Conservation (phyloP, 768 basidiomycete species). For the Erythrobasidium yunnanense region DNA sequence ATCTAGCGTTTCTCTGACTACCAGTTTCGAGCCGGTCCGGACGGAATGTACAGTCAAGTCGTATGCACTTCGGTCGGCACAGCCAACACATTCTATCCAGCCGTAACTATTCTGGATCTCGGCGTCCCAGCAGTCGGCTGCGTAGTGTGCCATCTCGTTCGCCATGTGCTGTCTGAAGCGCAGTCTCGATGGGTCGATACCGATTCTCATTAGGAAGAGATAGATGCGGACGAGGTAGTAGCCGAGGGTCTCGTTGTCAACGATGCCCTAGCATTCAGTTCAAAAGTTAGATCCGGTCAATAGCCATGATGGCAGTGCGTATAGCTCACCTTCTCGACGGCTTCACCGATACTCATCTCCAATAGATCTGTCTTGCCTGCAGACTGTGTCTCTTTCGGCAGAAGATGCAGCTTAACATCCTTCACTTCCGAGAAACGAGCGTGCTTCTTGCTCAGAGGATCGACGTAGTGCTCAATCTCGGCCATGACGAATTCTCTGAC, state of each 20-base stretch:
- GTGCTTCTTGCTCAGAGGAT: slow-evolving; percentile 83
- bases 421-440: slow-evolving; percentile 69
- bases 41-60: slow-evolving; percentile 81
- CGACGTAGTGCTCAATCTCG: slow-evolving; percentile 97
- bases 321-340: slow-evolving; percentile 53
- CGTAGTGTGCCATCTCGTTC: slow-evolving; percentile 99
- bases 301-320: neutral
- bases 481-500: slow-evolving; percentile 89
- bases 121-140: slow-evolving; percentile 98
- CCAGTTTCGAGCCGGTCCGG: slow-evolving; percentile 69
- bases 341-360: slow-evolving; percentile 71
- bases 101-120: slow-evolving; percentile 86
- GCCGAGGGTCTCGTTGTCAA: slow-evolving; percentile 94
- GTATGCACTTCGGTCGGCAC: slow-evolving; percentile 95
- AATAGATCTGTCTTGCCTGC: slow-evolving; percentile 57
- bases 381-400: slow-evolving; percentile 73
- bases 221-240: slow-evolving; percentile 92
- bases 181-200: slow-evolving; percentile 68
- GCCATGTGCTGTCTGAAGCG: slow-evolving; percentile 97
- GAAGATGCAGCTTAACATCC: slow-evolving; percentile 60
- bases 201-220: slow-evolving; percentile 79
- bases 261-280: slow-evolving; percentile 49
- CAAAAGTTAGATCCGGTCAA: neutral
- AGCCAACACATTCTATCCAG: slow-evolving; percentile 99
- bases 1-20: slow-evolving; percentile 74